Percentiles rank a stretch among this genome's conserved stretches.
phyloP scores from a whole-genome alignment of 495 filamentous ascomycete genomes.

The Podospora australis region DNA sequence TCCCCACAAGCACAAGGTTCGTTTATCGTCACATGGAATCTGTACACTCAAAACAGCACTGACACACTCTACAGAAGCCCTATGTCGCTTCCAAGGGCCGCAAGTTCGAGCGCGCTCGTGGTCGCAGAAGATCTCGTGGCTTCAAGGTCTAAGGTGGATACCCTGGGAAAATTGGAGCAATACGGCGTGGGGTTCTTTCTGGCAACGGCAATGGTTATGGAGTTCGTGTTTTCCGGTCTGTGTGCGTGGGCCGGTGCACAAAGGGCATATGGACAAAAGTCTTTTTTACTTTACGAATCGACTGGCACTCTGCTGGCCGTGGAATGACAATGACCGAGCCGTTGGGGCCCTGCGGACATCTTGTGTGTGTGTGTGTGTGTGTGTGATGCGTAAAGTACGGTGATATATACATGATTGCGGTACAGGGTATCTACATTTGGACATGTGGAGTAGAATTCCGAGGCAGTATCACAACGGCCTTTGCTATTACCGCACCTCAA shows the following conservation, averaged over 20 bases:
- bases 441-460: too few relatives aligned
- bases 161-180: background rate
- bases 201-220: constrained; percentile 8
- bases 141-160: constrained; percentile 84
- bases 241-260: background rate
- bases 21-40: constrained; percentile 23
- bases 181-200: constrained; percentile 1
- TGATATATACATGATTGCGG: too few relatives aligned
- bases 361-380: background rate
- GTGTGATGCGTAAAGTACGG: background rate
- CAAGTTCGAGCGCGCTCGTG: constrained; percentile 98
- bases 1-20: constrained; percentile 92
- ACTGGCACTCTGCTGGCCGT: constrained; percentile 1
- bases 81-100: constrained; percentile 96
- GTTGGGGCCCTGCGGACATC: background rate
- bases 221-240: background rate
- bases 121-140: constrained; percentile 88
- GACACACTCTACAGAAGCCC: constrained; percentile 62
- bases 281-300: background rate
- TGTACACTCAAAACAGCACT: constrained; percentile 17
- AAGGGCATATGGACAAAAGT: background rate
- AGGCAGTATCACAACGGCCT: too few relatives aligned
- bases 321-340: constrained; percentile 1
- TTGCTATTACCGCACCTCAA: too few relatives aligned
- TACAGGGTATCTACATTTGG: too few relatives aligned